Evolutionary conservation across 2,329 filamentous ascomycete species (phyloP).

Genomic region (Fusarium sp.): DNA sequence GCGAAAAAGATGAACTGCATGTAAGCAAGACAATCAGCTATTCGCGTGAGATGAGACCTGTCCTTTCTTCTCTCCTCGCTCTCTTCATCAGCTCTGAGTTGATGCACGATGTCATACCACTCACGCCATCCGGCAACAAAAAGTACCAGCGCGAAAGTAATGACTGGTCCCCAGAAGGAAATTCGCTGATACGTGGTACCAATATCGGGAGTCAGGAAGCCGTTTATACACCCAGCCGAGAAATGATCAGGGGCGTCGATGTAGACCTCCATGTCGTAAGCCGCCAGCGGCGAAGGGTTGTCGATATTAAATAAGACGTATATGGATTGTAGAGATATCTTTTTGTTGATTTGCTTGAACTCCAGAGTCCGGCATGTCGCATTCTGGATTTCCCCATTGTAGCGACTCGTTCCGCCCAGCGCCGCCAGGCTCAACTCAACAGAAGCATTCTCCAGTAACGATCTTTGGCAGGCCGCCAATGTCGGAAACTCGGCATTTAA

Average conservation of each 20-base stretch:
- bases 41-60: slow-evolving; percentile 40
- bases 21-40: slow-evolving; percentile 75
- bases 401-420: slow-evolving; percentile 35
- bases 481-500: background rate
- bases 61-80: background rate
- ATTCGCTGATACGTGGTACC: slow-evolving; percentile 5
- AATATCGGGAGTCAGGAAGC: slow-evolving; percentile 40
- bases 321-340: background rate
- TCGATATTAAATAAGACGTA: slow-evolving; percentile 49
- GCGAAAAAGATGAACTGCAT: slow-evolving; percentile 81
- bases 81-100: slow-evolving; percentile 25
- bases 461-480: slow-evolving; percentile 8
- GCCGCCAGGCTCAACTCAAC: slow-evolving; percentile 29
- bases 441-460: slow-evolving; percentile 23
- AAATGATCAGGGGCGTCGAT: slow-evolving; percentile 35
- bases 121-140: slow-evolving; percentile 37
- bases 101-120: slow-evolving; percentile 25
- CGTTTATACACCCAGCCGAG: slow-evolving; percentile 26
- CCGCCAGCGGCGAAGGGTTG: slow-evolving; percentile 29
- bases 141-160: slow-evolving; percentile 29
- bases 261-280: slow-evolving; percentile 36
- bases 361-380: slow-evolving; percentile 24
- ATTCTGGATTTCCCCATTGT: slow-evolving; percentile 34
- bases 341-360: background rate
- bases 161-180: slow-evolving; percentile 33